A percentile compares a stretch with the other conserved stretches of the same genome.
Evolutionary conservation across 2,329 filamentous ascomycete species (phyloP).

Genomic region (Pseudofabraea citricarpa): DNA sequence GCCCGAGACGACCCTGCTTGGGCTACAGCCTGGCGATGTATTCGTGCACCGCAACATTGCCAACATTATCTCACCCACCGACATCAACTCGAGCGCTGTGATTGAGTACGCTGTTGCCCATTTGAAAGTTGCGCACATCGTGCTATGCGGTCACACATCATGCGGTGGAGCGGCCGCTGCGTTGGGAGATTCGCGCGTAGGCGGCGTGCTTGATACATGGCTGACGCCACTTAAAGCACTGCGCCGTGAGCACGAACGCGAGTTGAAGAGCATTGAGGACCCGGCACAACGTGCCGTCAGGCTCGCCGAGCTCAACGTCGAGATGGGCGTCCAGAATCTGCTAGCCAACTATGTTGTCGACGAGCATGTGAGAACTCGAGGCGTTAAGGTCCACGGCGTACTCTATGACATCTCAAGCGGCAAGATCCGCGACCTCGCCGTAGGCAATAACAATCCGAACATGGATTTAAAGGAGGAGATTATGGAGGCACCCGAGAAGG

Average conservation of each 20-base stretch:
- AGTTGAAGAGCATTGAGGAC: slow-evolving; percentile 51
- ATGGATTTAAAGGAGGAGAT: slow-evolving; percentile 10
- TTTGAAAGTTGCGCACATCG: slow-evolving; percentile 66
- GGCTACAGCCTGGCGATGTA: slow-evolving; percentile 75
- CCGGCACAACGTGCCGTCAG: slow-evolving; percentile 49
- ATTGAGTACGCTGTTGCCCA: slow-evolving; percentile 75
- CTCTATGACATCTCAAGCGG: slow-evolving; percentile 61
- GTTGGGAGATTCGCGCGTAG: slow-evolving; percentile 40
- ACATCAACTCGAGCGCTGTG: slow-evolving; percentile 70
- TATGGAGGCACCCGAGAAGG: slow-evolving; percentile 5
- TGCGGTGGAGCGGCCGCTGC: slow-evolving; percentile 65
- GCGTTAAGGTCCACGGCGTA: slow-evolving; percentile 71
- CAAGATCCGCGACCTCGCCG: slow-evolving; percentile 42
- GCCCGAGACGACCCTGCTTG: slow-evolving; percentile 77
- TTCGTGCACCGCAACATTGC: slow-evolving; percentile 91
- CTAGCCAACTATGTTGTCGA: slow-evolving; percentile 65
- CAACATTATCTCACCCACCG: slow-evolving; percentile 71
- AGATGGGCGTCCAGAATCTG: slow-evolving; percentile 60
- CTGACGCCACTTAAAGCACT: slow-evolving; percentile 45
- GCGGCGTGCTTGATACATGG: slow-evolving; percentile 52
- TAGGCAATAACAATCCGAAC: slow-evolving; percentile 27
- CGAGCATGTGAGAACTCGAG: slow-evolving; percentile 65
- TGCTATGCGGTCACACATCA: slow-evolving; percentile 64
- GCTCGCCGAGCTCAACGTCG: slow-evolving; percentile 74
- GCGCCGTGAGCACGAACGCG: slow-evolving; percentile 41